Base-by-base conservation (phyloP, 495 filamentous ascomycete species). In the Friedmanniomyces simplex region DNA sequence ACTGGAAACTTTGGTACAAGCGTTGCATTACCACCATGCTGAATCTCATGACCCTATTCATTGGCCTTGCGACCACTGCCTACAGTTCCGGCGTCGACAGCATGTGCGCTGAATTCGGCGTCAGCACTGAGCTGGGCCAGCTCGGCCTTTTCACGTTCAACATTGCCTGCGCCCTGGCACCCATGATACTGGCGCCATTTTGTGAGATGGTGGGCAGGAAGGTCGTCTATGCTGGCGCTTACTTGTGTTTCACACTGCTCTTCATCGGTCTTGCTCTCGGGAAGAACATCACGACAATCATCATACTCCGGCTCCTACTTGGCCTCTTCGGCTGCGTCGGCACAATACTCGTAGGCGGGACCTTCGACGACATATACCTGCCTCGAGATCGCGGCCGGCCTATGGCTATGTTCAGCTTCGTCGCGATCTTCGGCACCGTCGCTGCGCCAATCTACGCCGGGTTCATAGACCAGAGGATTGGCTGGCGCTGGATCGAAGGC, bases 11-110 rank as follows among this genome's bases (percentile, higher is more conserved):
- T 1, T 61, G 57, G 21, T 52, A 66, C 22, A 75, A 75, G 61
- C 68, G 67, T 7, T 70, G 74, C 63, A 71, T 77, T 57, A 71
- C 71, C n/a, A 11, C 65, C 20, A 62, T 72, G 10, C 72, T 77
- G 34, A 75, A 72, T 49, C 52, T 70, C 10, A 77, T 77, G 74
- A 75, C 74, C 10, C 66, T 77, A 10, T 75, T 75, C 66, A 73
- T 75, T 52, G 74, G 74, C 61, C 69, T 77, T 22, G 73, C 73
- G 11, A 75, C 74, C 8, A 77, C 74, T 30, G 71, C 74, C 10
- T 77, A 77, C 63, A 73, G 69, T 52, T 71, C 71, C n/a, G 72
- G 72, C 20, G 72, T 74, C 26, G 54, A 56, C 25, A 59, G 58
- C 32, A 77, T 77, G 74, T 58, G 52, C 12, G 56, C 52, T 6